A percentile compares a stretch with the other conserved stretches of the same genome.
Conservation (phyloP, 2,329 filamentous ascomycete genomes). For the Mollisia scopiformis region DNA sequence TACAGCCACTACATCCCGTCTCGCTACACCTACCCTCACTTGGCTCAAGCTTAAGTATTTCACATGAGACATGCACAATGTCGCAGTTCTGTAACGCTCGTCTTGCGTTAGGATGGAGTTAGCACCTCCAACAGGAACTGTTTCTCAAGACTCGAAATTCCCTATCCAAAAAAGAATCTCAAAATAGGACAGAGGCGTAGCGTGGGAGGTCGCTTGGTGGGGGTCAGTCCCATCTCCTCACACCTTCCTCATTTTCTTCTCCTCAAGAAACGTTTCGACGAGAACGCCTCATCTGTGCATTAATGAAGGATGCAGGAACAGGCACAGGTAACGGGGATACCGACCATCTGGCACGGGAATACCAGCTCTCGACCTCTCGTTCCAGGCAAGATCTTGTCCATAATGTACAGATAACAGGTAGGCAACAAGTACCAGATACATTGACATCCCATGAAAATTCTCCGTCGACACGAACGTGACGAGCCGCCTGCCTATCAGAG, state of each 20-base stretch:
- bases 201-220: neutral
- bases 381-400: neutral
- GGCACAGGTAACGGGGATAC: neutral
- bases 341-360: neutral
- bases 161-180: neutral
- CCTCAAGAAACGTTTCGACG: neutral
- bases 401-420: too few relatives aligned
- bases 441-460: neutral
- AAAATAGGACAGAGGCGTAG: neutral
- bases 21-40: neutral
- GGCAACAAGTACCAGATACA: neutral
- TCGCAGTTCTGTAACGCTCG: neutral
- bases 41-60: neutral
- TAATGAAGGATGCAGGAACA: neutral
- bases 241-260: neutral
- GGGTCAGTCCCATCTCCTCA: too few relatives aligned
- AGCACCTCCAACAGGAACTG: too few relatives aligned
- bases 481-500: neutral
- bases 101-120: too few relatives aligned
- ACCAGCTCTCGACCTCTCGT: neutral
- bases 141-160: too few relatives aligned
- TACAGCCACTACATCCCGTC: neutral
- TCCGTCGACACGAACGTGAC: neutral
- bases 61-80: neutral
- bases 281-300: neutral